Conservation (phyloP, 2,329 filamentous ascomycete species). For the Fusarium acutatum region DNA sequence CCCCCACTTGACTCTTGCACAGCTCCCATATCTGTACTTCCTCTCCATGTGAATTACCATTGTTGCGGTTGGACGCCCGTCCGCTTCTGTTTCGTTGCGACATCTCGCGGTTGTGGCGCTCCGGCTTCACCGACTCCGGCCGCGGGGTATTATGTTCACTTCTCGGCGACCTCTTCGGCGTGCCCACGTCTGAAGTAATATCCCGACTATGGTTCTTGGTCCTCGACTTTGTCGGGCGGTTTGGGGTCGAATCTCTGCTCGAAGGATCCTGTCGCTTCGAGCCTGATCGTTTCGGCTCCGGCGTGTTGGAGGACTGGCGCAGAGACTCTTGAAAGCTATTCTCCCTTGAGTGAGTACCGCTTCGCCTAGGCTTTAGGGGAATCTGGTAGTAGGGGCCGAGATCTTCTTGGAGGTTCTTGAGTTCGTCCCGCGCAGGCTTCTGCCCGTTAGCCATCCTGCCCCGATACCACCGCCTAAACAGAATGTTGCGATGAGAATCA, state of each 20-base stretch:
- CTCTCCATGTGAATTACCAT: slow-evolving; percentile 53
- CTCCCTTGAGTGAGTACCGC: slow-evolving; percentile 35
- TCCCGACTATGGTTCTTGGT: slow-evolving; percentile 30
- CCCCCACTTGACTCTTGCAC: slow-evolving; percentile 50
- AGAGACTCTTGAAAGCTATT: slow-evolving; percentile 38
- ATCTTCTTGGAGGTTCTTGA: slow-evolving; percentile 47
- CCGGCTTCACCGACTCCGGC: slow-evolving; percentile 36
- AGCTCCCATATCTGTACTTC: slow-evolving; percentile 55
- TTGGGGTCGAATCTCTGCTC: slow-evolving; percentile 41
- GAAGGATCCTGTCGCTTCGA: slow-evolving; percentile 39
- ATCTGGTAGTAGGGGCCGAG: slow-evolving; percentile 47
- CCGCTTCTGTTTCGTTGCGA: slow-evolving; percentile 56
- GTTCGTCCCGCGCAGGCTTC: slow-evolving; percentile 45
- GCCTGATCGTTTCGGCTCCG: slow-evolving; percentile 37
- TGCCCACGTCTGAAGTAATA: slow-evolving; percentile 31
- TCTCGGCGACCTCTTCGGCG: slow-evolving; percentile 37
- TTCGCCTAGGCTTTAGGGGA: slow-evolving; percentile 37
- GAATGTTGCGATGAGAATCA: slow-evolving; percentile 44
- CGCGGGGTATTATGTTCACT: slow-evolving; percentile 36
- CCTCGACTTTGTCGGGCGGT: slow-evolving; percentile 33
- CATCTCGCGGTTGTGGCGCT: slow-evolving; percentile 45
- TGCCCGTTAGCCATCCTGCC: slow-evolving; percentile 48
- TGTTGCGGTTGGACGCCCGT: slow-evolving; percentile 55
- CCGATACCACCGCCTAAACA: slow-evolving; percentile 43
- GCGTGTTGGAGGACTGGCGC: slow-evolving; percentile 35